Evolutionary conservation across 371 early-diverging fungal species (phyloP).

Genomic region (Syncephalis fuscata): DNA sequence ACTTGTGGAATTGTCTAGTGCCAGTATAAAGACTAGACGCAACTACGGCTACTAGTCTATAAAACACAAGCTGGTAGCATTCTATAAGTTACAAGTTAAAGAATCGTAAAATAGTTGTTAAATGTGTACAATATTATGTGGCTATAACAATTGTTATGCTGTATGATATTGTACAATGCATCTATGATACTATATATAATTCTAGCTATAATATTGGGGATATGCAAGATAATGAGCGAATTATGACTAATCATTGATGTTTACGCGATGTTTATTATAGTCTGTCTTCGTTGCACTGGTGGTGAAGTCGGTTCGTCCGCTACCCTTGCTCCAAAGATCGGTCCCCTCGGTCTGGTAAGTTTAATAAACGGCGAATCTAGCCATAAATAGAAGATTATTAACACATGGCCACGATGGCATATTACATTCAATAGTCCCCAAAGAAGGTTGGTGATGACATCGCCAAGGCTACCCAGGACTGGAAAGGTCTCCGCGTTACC

Average conservation of each 20-base stretch:
- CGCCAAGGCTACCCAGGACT: slow-evolving; percentile 98
- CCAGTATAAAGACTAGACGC: too few species aligned
- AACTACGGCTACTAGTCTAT: too few species aligned
- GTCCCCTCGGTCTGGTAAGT: slow-evolving; percentile 88
- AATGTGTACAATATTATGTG: too few species aligned
- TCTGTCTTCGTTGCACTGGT: slow-evolving; percentile 94
- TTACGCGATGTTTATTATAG: slow-evolving; percentile 13
- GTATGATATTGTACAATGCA: too few species aligned
- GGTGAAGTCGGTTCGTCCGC: slow-evolving; percentile 99
- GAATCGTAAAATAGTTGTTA: too few species aligned
- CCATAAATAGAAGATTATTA: neutral
- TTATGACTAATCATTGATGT: neutral
- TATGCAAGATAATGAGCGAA: neutral
- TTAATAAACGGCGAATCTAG: slow-evolving; percentile 10
- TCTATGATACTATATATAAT: too few species aligned
- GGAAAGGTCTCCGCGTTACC: slow-evolving; percentile 97
- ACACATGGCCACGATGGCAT: neutral
- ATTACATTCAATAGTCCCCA: slow-evolving; percentile 38
- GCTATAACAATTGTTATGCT: too few species aligned
- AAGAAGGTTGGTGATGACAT: slow-evolving; percentile 99
- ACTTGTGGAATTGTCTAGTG: too few species aligned
- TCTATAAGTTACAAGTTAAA: too few species aligned
- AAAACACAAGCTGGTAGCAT: too few species aligned
- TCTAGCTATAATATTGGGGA: too few species aligned
- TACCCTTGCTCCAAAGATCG: slow-evolving; percentile 98